Evolutionary conservation across 2,329 filamentous ascomycete species (phyloP).

Genomic region (Fusarium sp.): DNA sequence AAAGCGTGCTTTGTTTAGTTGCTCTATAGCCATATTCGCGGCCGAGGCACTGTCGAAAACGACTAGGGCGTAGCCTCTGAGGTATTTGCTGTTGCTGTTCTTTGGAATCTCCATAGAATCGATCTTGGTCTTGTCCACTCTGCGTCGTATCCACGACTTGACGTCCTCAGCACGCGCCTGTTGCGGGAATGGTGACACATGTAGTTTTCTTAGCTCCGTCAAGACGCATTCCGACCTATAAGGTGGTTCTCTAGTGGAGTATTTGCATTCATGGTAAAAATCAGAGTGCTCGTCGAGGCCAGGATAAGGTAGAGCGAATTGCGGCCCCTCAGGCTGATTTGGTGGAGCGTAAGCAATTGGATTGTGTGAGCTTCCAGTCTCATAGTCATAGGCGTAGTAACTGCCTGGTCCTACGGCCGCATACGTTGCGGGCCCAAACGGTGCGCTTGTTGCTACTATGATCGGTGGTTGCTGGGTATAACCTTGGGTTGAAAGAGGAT

Average conservation of each 20-base stretch:
- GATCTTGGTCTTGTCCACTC: slow-evolving; percentile 41
- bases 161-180: slow-evolving; percentile 40
- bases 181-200: slow-evolving; percentile 45
- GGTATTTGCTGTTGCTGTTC: slow-evolving; percentile 34
- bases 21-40: slow-evolving; percentile 40
- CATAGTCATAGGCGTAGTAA: slow-evolving; percentile 19
- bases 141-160: slow-evolving; percentile 44
- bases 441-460: neutral
- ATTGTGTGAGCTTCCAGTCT: neutral
- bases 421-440: slow-evolving; percentile 14
- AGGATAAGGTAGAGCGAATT: slow-evolving; percentile 34
- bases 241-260: neutral
- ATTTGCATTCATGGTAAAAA: slow-evolving; percentile 7
- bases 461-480: slow-evolving; percentile 11
- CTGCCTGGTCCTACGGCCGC: neutral
- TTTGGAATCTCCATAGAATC: slow-evolving; percentile 44
- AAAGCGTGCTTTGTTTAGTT: slow-evolving; percentile 45
- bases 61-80: slow-evolving; percentile 45
- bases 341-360: slow-evolving; percentile 17
- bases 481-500: slow-evolving; percentile 8
- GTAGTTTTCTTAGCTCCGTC: slow-evolving; percentile 40
- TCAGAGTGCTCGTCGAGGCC: slow-evolving; percentile 7
- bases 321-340: slow-evolving; percentile 24
- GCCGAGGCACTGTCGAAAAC: slow-evolving; percentile 38
- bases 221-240: slow-evolving; percentile 13